These are phyloP conservation scores for Nemania bipapillata DNA, from an alignment of 2,329 filamentous ascomycete genomes.

Conservation along the genomic window DNA sequence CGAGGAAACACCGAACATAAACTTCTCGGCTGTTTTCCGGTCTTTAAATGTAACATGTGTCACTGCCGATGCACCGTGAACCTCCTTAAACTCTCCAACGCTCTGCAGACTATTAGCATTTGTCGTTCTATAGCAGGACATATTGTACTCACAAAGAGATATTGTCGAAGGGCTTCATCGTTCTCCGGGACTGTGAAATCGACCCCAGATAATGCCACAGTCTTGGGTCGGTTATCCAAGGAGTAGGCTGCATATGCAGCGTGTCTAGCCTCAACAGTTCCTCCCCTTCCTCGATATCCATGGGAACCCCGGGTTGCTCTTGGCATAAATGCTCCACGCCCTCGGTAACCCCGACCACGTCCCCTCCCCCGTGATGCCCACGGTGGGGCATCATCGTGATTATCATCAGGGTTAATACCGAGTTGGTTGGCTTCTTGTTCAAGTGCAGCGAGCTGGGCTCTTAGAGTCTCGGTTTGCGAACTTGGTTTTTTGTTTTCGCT, in stretches of 20 bases:
- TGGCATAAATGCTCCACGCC: conserved; percentile 53
- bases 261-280: conserved; percentile 52
- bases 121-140: conserved; percentile 20
- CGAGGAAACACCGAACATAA: conserved; percentile 65
- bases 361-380: conserved; percentile 55
- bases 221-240: conserved; percentile 79
- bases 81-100: conserved; percentile 70
- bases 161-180: conserved; percentile 76
- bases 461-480: conserved; percentile 71
- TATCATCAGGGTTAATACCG: conserved; percentile 70
- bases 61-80: conserved; percentile 60
- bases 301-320: conserved; percentile 57
- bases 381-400: conserved; percentile 56
- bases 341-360: conserved; percentile 54
- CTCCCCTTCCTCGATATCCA: conserved; percentile 59
- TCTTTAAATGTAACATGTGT: conserved; percentile 73
- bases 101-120: conserved; percentile 58
- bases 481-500: conserved; percentile 48
- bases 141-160: conserved; percentile 69
- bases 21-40: conserved; percentile 76
- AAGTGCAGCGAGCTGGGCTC: conserved; percentile 76
- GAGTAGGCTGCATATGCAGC: conserved; percentile 71
- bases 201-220: conserved; percentile 70
- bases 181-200: conserved; percentile 70
- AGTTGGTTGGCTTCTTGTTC: conserved; percentile 77